A percentile compares a stretch with the other conserved stretches of the same genome.
Evolutionary conservation across 2,329 filamentous ascomycete species (phyloP).

Genomic region (Alternaria solani): DNA sequence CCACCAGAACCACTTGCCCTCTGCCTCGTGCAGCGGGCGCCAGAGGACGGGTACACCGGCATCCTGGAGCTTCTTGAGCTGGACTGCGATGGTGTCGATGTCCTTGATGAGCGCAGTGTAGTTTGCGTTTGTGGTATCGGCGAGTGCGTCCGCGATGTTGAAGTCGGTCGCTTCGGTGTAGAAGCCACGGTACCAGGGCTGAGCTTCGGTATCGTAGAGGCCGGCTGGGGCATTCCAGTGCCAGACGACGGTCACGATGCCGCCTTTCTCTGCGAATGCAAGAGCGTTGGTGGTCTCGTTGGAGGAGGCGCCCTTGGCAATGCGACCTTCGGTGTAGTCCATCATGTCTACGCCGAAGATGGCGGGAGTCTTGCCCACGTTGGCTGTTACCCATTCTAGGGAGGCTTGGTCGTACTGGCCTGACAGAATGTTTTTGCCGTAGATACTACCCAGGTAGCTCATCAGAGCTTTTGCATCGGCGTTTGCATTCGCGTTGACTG

Average conservation of each 20-base stretch:
- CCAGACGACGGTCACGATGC: constrained; percentile 60
- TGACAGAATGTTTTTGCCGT: constrained; percentile 58
- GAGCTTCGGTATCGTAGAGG: constrained; percentile 56
- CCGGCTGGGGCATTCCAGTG: constrained; percentile 60
- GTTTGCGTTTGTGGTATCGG: constrained; percentile 55
- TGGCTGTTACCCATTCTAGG: constrained; percentile 55
- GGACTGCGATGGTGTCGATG: constrained; percentile 59
- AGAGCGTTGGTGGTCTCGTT: constrained; percentile 59
- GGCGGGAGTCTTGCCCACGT: constrained; percentile 59
- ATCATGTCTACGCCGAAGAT: constrained; percentile 59
- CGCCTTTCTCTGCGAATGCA: constrained; percentile 53
- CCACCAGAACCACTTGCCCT: constrained; percentile 64
- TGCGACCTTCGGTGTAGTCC: constrained; percentile 60
- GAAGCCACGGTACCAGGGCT: constrained; percentile 61
- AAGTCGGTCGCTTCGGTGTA: constrained; percentile 61
- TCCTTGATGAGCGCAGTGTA: constrained; percentile 59
- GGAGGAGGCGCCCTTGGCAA: constrained; percentile 52
- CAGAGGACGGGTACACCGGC: constrained; percentile 59
- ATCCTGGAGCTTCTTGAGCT: constrained; percentile 56
- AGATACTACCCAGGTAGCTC: constrained; percentile 55
- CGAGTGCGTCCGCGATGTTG: constrained; percentile 55
- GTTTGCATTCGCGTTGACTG: constrained; percentile 52
- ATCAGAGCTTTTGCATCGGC: constrained; percentile 52
- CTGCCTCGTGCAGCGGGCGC: constrained; percentile 61
- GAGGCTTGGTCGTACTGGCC: constrained; percentile 59